Base-by-base conservation (phyloP, 345 rosid genomes). In the Hirschfeldia incana region DNA sequence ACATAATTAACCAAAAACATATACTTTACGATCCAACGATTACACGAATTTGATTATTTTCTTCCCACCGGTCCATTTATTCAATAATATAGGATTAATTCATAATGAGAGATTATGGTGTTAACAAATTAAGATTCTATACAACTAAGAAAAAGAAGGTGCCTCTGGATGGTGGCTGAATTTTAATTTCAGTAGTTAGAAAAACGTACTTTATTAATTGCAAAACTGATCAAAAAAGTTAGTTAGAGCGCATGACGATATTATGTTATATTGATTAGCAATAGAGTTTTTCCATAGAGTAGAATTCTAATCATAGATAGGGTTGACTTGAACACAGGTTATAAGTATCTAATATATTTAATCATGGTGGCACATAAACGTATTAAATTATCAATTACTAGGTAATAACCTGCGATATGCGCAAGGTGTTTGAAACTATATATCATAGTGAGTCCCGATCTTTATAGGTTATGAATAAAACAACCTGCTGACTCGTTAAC, bases 21-120 rank as follows among this genome's bases (percentile, higher is more conserved):
- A 73, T 67, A 46, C 15, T 59, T 8, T 67, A 67, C 46, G 55
- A 65, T 60, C 69, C 73, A 72, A 67, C 64, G 37, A 60, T 58
- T 59, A 46, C 69, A 79, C 77, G 27, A 73, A 33, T 67, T 17
- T 46, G 15, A 9, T 78, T 57, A 64, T 6, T 57, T 51, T 6
- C 37, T 13, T 8, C 2, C 8, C 28, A 21, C 10, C 12, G 65
- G 44, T 34, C 62, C 2, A 58, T 28, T 13, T 32, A 39, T 17
- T 65, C 32, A 21, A 67, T 17, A 72, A 44, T 2, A 72, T 66
- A 49, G 26, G 36, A 30, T 57, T 16, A 28, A 55, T n/a, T 55
- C 16, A 78, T 30, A 39, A 28, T 65, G 72, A 28, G 57, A 39
- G 16, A 53, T 39, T 63, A 39, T 39, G 36, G 53, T 57, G 68